Percentiles rank a stretch among this genome's conserved stretches.
phyloP scores from a whole-genome alignment of 768 basidiomycete genomes.

The Phanerodontia chrysosporium region DNA sequence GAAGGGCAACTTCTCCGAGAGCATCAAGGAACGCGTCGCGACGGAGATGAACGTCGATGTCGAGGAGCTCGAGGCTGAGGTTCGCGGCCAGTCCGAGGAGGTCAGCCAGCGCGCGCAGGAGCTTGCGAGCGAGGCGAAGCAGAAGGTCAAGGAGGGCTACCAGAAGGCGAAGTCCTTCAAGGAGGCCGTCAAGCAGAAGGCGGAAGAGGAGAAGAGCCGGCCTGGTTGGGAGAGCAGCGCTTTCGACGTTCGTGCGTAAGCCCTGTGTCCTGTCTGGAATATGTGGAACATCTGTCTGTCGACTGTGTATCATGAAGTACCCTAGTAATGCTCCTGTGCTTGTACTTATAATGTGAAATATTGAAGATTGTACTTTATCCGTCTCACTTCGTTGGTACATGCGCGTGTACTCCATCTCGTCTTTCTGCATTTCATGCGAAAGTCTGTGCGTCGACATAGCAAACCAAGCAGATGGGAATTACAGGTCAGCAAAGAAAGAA shows the following conservation, averaged over 20 bases:
- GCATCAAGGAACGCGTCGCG: conserved; percentile 31
- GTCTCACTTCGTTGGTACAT: too few relatives aligned
- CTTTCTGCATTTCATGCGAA: too few relatives aligned
- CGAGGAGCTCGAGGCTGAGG: conserved; percentile 22
- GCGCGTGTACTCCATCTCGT: too few relatives aligned
- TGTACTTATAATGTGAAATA: neutral
- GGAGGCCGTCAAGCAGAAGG: conserved; percentile 29
- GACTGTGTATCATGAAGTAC: neutral
- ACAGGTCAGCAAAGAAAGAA: conserved; percentile 66
- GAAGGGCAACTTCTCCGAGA: conserved; percentile 47
- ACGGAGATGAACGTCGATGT: conserved; percentile 28
- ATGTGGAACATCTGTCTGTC: neutral
- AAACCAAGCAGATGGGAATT: conserved; percentile 7
- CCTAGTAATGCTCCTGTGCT: neutral
- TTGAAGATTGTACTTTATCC: neutral
- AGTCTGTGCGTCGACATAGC: too few relatives aligned
- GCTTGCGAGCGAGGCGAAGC: conserved; percentile 21
- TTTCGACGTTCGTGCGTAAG: conserved; percentile 27
- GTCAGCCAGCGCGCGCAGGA: conserved; percentile 20
- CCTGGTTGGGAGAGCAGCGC: conserved; percentile 35
- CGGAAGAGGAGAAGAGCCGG: conserved; percentile 26
- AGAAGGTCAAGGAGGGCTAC: conserved; percentile 24
- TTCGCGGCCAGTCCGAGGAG: conserved; percentile 13
- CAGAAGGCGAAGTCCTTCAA: conserved; percentile 27
- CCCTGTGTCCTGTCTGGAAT: neutral